Conservation (phyloP, 768 basidiomycete genomes). For the Lactarius quietus region DNA sequence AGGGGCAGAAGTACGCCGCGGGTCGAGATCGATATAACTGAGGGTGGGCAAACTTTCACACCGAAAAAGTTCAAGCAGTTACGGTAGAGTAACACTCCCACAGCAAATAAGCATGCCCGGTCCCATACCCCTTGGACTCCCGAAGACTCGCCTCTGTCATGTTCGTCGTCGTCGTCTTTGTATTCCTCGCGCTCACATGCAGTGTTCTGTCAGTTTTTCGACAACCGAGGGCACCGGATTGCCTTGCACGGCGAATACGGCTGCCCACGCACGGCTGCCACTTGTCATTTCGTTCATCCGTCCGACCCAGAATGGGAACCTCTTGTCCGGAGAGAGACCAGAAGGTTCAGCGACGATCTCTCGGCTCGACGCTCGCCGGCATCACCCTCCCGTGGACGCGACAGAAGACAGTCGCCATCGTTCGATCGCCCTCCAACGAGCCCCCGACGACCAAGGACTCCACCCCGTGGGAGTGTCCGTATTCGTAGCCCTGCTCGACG, state of each 20-base stretch:
- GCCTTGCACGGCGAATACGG: not conserved
- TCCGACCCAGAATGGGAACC: conserved; percentile 20
- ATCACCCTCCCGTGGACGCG: not conserved
- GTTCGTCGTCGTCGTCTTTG: conserved; percentile 13
- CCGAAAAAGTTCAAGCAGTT: not conserved
- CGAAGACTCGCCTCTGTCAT: conserved; percentile 14
- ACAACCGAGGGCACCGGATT: not conserved
- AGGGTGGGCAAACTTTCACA: not conserved
- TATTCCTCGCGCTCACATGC: not conserved
- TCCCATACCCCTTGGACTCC: not conserved
- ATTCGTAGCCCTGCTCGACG: not conserved
- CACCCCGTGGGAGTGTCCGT: conserved; percentile 11
- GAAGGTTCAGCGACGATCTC: not conserved
- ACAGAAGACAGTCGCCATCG: conserved; percentile 7
- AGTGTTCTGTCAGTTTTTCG: conserved; percentile 14
- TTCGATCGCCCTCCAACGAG: not conserved
- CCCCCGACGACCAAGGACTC: conserved; percentile 4
- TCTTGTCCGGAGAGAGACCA: not conserved
- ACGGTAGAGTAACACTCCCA: not conserved
- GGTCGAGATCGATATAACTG: not conserved
- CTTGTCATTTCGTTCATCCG: conserved; percentile 25
- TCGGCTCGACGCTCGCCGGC: conserved; percentile 5
- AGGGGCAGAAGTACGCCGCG: not conserved
- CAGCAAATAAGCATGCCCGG: not conserved
- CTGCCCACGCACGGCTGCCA: conserved; percentile 8